Evolutionary conservation across 2,329 filamentous ascomycete genomes (phyloP).

Genomic region (Pyrenochaeta sp.): DNA sequence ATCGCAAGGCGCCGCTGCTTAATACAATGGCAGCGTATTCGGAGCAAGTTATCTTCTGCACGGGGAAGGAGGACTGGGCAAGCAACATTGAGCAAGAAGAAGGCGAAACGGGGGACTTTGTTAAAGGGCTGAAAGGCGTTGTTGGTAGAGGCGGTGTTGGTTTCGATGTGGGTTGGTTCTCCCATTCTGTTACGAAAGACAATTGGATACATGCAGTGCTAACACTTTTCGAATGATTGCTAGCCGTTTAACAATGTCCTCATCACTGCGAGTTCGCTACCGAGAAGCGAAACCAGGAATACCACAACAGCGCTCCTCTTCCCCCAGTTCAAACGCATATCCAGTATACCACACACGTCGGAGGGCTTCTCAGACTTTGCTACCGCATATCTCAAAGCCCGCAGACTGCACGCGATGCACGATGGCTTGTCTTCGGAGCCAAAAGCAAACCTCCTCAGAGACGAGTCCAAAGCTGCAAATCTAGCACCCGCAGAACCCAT

Average conservation of each 20-base stretch:
- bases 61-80: slow-evolving; percentile 80
- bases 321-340: slow-evolving; percentile 83
- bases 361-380: slow-evolving; percentile 65
- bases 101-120: slow-evolving; percentile 59
- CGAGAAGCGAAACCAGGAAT: slow-evolving; percentile 34
- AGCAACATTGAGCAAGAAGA: slow-evolving; percentile 87
- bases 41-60: slow-evolving; percentile 85
- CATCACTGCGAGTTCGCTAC: slow-evolving; percentile 78
- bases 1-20: slow-evolving; percentile 73
- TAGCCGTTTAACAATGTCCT: slow-evolving; percentile 87
- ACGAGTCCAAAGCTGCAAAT: slow-evolving; percentile 57
- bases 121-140: slow-evolving; percentile 72
- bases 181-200: slow-evolving; percentile 4
- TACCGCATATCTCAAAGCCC: slow-evolving; percentile 72
- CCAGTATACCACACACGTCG: slow-evolving; percentile 71
- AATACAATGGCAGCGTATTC: slow-evolving; percentile 80
- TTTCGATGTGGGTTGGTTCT: slow-evolving; percentile 55
- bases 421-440: slow-evolving; percentile 63
- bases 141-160: slow-evolving; percentile 54
- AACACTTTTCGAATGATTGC: not conserved
- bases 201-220: not conserved
- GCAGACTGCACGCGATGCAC: slow-evolving; percentile 69
- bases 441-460: slow-evolving; percentile 55
- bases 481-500: slow-evolving; percentile 63
- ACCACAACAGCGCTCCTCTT: slow-evolving; percentile 70